Evolutionary conservation across 2,329 filamentous ascomycete species (phyloP).

Genomic region (Colletotrichum orchidophilum): DNA sequence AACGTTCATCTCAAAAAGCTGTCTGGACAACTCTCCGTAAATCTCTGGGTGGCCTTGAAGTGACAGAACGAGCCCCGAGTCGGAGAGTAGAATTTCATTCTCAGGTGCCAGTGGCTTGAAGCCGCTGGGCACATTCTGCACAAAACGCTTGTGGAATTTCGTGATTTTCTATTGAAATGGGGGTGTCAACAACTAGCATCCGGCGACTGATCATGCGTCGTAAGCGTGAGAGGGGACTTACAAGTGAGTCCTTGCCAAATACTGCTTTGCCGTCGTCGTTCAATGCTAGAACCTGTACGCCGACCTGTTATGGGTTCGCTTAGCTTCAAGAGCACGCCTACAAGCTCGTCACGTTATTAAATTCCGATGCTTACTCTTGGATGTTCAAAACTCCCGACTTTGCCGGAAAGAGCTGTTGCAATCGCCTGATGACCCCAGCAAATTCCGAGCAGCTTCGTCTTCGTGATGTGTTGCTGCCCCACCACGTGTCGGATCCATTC

Average conservation of each 20-base stretch:
- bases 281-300: neutral
- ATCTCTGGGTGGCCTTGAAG: conserved; percentile 29
- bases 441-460: conserved; percentile 18
- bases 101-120: conserved; percentile 15
- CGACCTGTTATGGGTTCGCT: neutral
- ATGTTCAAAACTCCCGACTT: conserved; percentile 19
- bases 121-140: conserved; percentile 11
- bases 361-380: neutral
- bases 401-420: conserved; percentile 13
- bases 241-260: conserved; percentile 8
- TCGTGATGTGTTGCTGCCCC: conserved; percentile 12
- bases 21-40: conserved; percentile 22
- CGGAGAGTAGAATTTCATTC: conserved; percentile 15
- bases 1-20: conserved; percentile 18
- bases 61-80: conserved; percentile 23
- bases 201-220: neutral
- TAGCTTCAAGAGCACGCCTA: neutral
- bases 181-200: neutral
- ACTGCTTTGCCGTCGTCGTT: conserved; percentile 12
- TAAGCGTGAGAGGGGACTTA: neutral
- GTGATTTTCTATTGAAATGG: conserved; percentile 7
- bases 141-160: conserved; percentile 29
- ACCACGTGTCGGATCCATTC: conserved; percentile 25
- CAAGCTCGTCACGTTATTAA: neutral
- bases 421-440: conserved; percentile 30